Percentiles rank a stretch among this genome's conserved stretches.
Conservation (phyloP, 108 stramenopile genomes). For the Ochromonas danica region DNA sequence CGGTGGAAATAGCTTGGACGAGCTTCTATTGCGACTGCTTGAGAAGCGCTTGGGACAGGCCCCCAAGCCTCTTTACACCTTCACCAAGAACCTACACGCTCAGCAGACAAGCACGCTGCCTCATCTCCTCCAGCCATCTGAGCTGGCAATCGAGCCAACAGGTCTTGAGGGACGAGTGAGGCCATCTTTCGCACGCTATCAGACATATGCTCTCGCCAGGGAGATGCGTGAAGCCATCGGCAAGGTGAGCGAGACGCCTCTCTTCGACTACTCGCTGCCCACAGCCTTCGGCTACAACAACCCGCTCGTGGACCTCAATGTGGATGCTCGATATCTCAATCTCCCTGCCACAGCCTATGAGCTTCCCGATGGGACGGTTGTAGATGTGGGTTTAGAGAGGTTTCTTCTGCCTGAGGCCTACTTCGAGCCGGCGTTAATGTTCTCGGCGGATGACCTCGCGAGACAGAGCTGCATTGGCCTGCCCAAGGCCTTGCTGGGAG, state of each 20-base stretch:
- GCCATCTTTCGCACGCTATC: no score
- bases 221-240: no score
- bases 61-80: neutral
- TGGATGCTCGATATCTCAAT: conserved; percentile 18
- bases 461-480: neutral
- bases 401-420: neutral
- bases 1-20: conserved; percentile 34
- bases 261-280: no score
- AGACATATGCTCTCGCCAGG: no score
- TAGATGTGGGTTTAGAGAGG: conserved; percentile 23
- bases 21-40: neutral
- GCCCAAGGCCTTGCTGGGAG: neutral
- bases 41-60: neutral
- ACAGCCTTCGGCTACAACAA: no score
- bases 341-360: neutral
- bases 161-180: no score
- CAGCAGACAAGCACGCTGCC: no score
- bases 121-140: no score
- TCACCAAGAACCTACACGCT: no score
- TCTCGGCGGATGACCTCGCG: neutral
- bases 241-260: no score
- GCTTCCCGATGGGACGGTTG: conserved; percentile 34
- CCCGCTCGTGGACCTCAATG: no score
- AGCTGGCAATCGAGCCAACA: no score
- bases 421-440: neutral